Evolutionary conservation across 2,329 filamentous ascomycete genomes (phyloP), one percentile per base, ranked within the genome.

Genomic region (Nakataea oryzae): DNA sequence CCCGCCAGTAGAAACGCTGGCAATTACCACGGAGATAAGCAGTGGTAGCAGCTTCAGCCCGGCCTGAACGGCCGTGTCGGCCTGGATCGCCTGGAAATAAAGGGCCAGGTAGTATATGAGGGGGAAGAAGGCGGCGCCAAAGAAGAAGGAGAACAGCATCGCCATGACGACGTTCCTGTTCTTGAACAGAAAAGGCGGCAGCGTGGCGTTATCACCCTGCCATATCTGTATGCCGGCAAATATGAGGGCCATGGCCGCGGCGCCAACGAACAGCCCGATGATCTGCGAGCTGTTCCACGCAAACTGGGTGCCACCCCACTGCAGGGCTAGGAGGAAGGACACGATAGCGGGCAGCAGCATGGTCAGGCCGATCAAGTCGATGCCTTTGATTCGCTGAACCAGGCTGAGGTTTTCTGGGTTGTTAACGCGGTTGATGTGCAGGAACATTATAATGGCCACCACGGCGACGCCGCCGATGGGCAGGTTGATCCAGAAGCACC

Each of bases 11-110:
- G 27, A 2, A 28, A 63, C 30, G 17, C 55, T 59, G 8, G 41
- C 74, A 58, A 84, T 61, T 27, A 82, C 78, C 14, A 77, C 75
- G n/a, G 79, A 72, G 21, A 84, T 76, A 14, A 84, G 73, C 30
- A 82, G 73, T 1, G 82, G 81, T 3, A 85, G 74, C 32, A 81
- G 76, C 67, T 81, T 81, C 68, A 84, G 79, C 62, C 82, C 82
- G 7, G 81, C 79, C 62, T 81, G 70, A 56, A 82, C 79, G 60
- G 82, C 79, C n/a, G 70, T 75, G 64, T 78, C 78, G 61, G 78
- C 79, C 65, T 81, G 76, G 62, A 84, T 78, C 30, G 79, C 79
- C 65, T 84, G 81, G 72, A 82, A 82, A 69, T 80, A 82, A 24
- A 82, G 72, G 3, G 80, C 78, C 9, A 83, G 71, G 63, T 82